These are phyloP conservation scores for Euptelea pleiosperma DNA, from an alignment of 164 flowering plant species.

Conservation along the genomic window DNA sequence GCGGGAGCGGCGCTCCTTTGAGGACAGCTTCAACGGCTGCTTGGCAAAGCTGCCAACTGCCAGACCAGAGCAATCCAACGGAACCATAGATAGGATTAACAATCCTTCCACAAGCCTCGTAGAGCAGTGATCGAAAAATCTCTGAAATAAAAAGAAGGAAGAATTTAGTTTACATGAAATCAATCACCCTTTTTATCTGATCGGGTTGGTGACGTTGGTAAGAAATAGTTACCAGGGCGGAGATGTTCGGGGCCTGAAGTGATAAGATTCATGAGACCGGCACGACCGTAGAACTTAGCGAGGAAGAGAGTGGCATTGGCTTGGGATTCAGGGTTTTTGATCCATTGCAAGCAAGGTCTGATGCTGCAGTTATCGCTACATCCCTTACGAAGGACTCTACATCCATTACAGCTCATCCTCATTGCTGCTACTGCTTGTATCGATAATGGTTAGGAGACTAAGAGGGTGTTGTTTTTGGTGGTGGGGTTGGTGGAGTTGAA, in stretches of 20 bases:
- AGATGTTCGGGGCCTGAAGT: constrained; percentile 87
- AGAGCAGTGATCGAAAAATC: constrained; percentile 64
- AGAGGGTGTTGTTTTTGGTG: too few species aligned
- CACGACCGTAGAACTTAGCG: constrained; percentile 96
- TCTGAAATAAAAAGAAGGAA: too few species aligned
- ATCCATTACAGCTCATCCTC: constrained; percentile 97
- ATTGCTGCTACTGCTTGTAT: too few species aligned
- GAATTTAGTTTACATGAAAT: too few species aligned
- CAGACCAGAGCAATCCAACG: constrained; percentile 70
- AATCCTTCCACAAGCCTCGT: constrained; percentile 89
- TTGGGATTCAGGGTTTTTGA: constrained; percentile 76
- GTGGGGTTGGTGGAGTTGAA: too few species aligned
- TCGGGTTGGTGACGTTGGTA: too few species aligned
- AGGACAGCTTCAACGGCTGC: constrained; percentile 74
- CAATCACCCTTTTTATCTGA: too few species aligned
- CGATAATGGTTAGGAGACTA: too few species aligned
- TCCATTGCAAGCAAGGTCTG: constrained; percentile 90
- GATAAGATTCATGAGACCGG: constrained; percentile 93
- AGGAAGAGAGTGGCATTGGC: constrained; percentile 94
- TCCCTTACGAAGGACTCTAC: constrained; percentile 86
- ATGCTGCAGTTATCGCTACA: constrained; percentile 83
- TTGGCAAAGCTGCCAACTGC: constrained; percentile 72
- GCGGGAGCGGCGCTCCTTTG: constrained; percentile 45
- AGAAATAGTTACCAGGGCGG: constrained; percentile 70
- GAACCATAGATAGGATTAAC: constrained; percentile 74